phyloP scores from a whole-genome alignment of 2,329 filamentous ascomycete genomes.

The Aspergillus brasiliensis region DNA sequence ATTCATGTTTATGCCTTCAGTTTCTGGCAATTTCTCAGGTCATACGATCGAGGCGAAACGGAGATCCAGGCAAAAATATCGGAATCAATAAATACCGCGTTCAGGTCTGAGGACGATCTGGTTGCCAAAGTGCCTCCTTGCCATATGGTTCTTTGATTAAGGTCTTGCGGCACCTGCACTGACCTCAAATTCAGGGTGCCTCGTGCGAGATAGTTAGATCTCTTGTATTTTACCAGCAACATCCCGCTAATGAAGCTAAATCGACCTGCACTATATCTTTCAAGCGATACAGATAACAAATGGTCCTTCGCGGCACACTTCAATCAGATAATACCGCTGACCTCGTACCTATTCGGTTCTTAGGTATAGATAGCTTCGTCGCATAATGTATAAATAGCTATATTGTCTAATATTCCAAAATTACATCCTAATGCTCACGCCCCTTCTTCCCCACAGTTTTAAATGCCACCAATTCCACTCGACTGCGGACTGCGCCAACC shows the following conservation, averaged over 20 bases:
- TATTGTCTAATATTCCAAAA: no score
- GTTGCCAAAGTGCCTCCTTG: not conserved
- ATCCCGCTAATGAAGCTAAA: slow-evolving; percentile 1
- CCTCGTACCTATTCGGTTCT: no score
- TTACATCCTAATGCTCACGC: not conserved
- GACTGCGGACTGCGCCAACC: not conserved
- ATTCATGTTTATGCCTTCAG: no score
- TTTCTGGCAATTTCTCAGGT: no score
- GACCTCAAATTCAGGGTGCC: not conserved
- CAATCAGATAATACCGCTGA: not conserved
- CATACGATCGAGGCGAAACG: no score
- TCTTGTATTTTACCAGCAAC: not conserved
- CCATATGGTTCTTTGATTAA: not conserved
- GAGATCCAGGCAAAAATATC: no score
- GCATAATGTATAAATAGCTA: no score
- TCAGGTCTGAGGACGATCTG: not conserved
- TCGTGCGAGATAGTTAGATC: not conserved
- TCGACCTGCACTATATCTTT: not conserved
- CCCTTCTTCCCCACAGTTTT: not conserved
- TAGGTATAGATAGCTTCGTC: no score
- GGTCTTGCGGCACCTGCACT: not conserved
- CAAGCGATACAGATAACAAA: not conserved
- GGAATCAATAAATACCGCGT: no score
- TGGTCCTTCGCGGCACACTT: not conserved
- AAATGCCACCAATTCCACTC: not conserved